Conservation (phyloP, 1,284 basidiomycete species). For the Coriolopsis trogii region DNA sequence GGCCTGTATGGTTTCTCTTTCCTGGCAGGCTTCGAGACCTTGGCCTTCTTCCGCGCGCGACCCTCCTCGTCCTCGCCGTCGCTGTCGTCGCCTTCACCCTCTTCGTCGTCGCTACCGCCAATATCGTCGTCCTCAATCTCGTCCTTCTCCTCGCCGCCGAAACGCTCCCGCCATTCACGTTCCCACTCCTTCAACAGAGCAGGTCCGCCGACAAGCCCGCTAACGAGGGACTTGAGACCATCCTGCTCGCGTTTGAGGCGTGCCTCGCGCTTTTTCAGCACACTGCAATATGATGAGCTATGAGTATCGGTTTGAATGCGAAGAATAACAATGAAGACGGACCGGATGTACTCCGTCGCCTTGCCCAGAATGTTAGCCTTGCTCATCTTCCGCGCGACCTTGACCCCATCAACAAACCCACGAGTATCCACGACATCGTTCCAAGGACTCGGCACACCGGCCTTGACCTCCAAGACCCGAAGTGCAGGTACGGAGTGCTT, state of each 20-base stretch:
- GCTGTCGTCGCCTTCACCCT: slow-evolving; percentile 58
- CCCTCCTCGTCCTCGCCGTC: slow-evolving; percentile 58
- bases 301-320: no score
- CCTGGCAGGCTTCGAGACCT: slow-evolving; percentile 40
- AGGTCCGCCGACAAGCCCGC: slow-evolving; percentile 71
- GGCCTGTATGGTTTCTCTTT: slow-evolving; percentile 41
- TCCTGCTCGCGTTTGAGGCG: slow-evolving; percentile 73
- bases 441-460: slow-evolving; percentile 36
- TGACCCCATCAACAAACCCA: slow-evolving; percentile 81
- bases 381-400: slow-evolving; percentile 81
- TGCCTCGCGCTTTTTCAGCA: slow-evolving; percentile 72
- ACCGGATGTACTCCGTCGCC: slow-evolving; percentile 80
- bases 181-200: slow-evolving; percentile 75
- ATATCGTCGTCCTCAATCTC: slow-evolving; percentile 54
- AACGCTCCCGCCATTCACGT: slow-evolving; percentile 66
- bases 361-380: slow-evolving; percentile 85
- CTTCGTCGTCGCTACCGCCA: slow-evolving; percentile 50
- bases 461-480: slow-evolving; percentile 58
- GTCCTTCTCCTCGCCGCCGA: slow-evolving; percentile 76
- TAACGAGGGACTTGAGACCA: slow-evolving; percentile 67
- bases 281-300: slow-evolving; percentile 40
- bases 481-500: slow-evolving; percentile 84
- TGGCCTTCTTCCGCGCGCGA: slow-evolving; percentile 61
- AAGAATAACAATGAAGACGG: slow-evolving; percentile 24
- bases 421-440: slow-evolving; percentile 68